These are phyloP conservation scores for Sarocladiaceae sp. DNA, from an alignment of 2,329 filamentous ascomycete genomes.

Conservation along the genomic window DNA sequence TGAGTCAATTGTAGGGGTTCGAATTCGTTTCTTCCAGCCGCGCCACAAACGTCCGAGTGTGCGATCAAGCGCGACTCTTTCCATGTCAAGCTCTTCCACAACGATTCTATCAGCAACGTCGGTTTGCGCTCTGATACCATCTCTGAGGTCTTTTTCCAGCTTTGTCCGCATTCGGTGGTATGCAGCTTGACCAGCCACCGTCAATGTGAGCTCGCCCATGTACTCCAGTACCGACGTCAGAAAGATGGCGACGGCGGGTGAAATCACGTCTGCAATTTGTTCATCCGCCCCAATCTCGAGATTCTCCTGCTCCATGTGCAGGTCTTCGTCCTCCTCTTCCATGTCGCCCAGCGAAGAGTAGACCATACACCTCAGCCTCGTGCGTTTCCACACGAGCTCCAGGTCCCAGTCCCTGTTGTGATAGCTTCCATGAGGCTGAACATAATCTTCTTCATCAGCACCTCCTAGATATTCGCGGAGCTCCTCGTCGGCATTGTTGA, in stretches of 20 bases:
- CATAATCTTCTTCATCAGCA: slow-evolving; percentile 66
- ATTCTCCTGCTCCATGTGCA: slow-evolving; percentile 74
- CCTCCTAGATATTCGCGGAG: slow-evolving; percentile 80
- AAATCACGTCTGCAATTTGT: slow-evolving; percentile 62
- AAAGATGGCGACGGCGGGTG: slow-evolving; percentile 90
- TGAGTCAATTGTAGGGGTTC: slow-evolving; percentile 46
- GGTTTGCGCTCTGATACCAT: slow-evolving; percentile 38
- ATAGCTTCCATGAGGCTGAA: slow-evolving; percentile 45
- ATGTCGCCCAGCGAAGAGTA: slow-evolving; percentile 94
- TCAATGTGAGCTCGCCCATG: slow-evolving; percentile 82
- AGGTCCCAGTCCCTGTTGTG: slow-evolving; percentile 67
- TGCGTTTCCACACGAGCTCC: slow-evolving; percentile 91
- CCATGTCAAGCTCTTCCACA: slow-evolving; percentile 89
- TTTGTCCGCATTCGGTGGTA: slow-evolving; percentile 58
- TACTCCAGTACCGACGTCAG: slow-evolving; percentile 91
- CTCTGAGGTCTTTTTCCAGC: slow-evolving; percentile 53
- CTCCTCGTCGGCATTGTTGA: slow-evolving; percentile 78
- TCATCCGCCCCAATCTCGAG: slow-evolving; percentile 54
- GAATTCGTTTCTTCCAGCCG: slow-evolving; percentile 84
- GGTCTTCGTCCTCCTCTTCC: slow-evolving; percentile 96
- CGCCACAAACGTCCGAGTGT: slow-evolving; percentile 88
- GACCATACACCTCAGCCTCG: slow-evolving; percentile 91
- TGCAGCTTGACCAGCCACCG: slow-evolving; percentile 81
- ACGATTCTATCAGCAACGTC: slow-evolving; percentile 60
- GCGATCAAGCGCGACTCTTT: slow-evolving; percentile 83